A percentile compares a stretch with the other conserved stretches of the same genome.
phyloP scores from a whole-genome alignment of 345 rosid genomes.

The Salix purpurea region DNA sequence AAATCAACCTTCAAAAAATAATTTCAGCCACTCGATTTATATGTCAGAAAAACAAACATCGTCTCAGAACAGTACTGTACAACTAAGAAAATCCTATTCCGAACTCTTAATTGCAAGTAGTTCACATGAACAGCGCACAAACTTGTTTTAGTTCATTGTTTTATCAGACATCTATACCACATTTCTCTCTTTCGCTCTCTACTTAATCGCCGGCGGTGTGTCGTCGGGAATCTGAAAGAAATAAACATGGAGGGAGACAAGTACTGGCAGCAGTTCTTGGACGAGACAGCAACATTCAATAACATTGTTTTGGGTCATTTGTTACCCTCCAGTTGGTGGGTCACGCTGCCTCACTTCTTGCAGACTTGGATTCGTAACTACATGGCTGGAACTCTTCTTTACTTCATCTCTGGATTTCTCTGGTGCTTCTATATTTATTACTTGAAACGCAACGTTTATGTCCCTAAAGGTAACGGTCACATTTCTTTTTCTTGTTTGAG shows the following conservation, averaged over 20 bases:
- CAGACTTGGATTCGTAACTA: slow-evolving; percentile 96
- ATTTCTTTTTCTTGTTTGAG: not conserved
- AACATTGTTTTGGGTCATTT: slow-evolving; percentile 57
- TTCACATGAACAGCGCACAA: not conserved
- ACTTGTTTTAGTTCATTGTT: not conserved
- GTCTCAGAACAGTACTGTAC: too few species aligned
- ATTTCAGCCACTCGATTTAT: too few species aligned
- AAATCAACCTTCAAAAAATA: too few species aligned
- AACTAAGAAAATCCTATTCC: not conserved
- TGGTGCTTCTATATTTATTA: slow-evolving; percentile 92
- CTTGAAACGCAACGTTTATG: slow-evolving; percentile 68
- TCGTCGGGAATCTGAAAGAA: not conserved
- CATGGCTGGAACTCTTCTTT: slow-evolving; percentile 62
- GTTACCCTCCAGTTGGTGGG: slow-evolving; percentile 59
- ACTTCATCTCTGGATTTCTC: slow-evolving; percentile 72
- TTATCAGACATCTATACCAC: not conserved
- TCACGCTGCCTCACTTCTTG: slow-evolving; percentile 53
- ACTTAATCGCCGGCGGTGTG: not conserved
- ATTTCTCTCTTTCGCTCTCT: not conserved
- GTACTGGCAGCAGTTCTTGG: slow-evolving; percentile 13
- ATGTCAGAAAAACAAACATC: too few species aligned
- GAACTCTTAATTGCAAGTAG: not conserved
- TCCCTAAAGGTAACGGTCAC: slow-evolving; percentile 57
- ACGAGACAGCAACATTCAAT: slow-evolving; percentile 62
- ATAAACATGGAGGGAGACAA: slow-evolving; percentile 1